phyloP scores from a whole-genome alignment of 768 basidiomycete genomes.

The Solioccasus polychromus region DNA sequence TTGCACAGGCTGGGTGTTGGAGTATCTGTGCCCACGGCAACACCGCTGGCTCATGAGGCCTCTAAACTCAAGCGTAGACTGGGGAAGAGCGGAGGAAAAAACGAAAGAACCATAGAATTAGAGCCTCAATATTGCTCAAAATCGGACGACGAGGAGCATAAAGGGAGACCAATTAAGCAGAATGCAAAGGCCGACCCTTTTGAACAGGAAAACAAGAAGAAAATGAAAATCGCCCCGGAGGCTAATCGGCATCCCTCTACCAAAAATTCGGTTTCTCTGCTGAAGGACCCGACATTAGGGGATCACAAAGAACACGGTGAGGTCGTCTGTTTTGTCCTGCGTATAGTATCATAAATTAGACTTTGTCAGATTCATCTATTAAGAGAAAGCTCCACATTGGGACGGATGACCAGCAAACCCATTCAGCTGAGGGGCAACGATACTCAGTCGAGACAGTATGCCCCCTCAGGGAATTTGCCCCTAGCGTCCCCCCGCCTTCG shows the following conservation, averaged over 20 bases:
- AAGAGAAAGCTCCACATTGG: constrained; percentile 7
- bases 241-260: background rate
- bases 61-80: constrained; percentile 63
- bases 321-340: constrained; percentile 2
- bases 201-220: constrained; percentile 37
- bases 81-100: constrained; percentile 47
- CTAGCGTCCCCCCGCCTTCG: background rate
- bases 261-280: background rate
- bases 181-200: constrained; percentile 62
- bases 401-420: background rate
- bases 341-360: constrained; percentile 4
- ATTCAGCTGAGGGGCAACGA: background rate
- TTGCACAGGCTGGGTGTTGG: constrained; percentile 69
- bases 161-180: constrained; percentile 56
- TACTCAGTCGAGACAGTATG: constrained; percentile 7
- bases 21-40: constrained; percentile 52
- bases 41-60: constrained; percentile 48
- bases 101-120: constrained; percentile 38
- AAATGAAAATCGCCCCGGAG: constrained; percentile 38
- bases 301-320: constrained; percentile 11
- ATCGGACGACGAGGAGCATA: constrained; percentile 52
- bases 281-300: background rate
- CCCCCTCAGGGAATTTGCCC: background rate
- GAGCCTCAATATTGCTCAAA: constrained; percentile 21
- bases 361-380: constrained; percentile 6